Evolutionary conservation across 345 rosid species (phyloP).

Genomic region (Brassica nigra): DNA sequence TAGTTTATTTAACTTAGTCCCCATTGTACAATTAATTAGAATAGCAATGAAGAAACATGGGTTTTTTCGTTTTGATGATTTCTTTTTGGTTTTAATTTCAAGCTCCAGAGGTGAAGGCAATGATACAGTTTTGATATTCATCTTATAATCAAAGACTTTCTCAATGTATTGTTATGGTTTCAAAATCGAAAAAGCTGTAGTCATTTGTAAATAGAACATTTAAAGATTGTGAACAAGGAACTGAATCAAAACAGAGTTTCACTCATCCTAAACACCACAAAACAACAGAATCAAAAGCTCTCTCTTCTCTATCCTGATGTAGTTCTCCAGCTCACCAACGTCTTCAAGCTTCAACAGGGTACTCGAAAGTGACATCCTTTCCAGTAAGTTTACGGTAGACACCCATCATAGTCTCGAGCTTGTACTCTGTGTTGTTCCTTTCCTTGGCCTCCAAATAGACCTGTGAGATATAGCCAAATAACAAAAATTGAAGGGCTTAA

Average conservation of each 20-base stretch:
- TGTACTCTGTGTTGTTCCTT: slow-evolving; percentile 75
- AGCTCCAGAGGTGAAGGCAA: too few species aligned
- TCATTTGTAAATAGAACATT: slow-evolving; percentile 10
- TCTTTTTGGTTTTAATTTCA: too few species aligned
- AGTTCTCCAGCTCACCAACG: not conserved
- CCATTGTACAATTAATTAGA: too few species aligned
- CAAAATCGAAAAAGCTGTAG: slow-evolving; percentile 24
- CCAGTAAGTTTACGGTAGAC: slow-evolving; percentile 90
- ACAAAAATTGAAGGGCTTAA: not conserved
- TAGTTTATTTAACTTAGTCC: too few species aligned
- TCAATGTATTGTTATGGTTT: not conserved
- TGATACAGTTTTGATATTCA: too few species aligned
- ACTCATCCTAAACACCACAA: slow-evolving; percentile 38
- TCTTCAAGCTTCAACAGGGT: slow-evolving; percentile 65
- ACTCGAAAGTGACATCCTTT: slow-evolving; percentile 83
- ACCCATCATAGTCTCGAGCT: slow-evolving; percentile 69
- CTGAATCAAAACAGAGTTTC: slow-evolving; percentile 33
- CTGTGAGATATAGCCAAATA: slow-evolving; percentile 35
- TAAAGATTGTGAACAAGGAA: slow-evolving; percentile 37
- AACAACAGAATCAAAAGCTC: slow-evolving; percentile 32
- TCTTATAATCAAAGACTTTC: too few species aligned
- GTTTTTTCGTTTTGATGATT: too few species aligned
- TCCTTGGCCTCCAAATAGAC: slow-evolving; percentile 88
- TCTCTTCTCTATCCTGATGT: slow-evolving; percentile 34
- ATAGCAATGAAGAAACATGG: too few species aligned